Base-by-base conservation (phyloP, 2,329 filamentous ascomycete species). In the Sclerotinia borealis region DNA sequence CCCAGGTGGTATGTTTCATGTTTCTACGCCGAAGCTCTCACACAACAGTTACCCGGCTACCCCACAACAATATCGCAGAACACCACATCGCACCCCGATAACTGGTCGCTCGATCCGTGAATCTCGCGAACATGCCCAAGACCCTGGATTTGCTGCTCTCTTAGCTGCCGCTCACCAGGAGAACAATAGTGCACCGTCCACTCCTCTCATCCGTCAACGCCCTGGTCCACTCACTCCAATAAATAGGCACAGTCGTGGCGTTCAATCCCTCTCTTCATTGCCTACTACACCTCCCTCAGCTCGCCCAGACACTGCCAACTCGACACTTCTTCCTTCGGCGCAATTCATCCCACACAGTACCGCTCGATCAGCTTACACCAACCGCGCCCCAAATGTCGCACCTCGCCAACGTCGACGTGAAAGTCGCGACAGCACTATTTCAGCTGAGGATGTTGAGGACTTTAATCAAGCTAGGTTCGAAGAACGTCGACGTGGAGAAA, bases 381-480 rank as follows among this genome's bases (percentile, higher is more conserved):
- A 41, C 64, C 64, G 10, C 63, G 69, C 41, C 34, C 66, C 10
- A 52, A 59, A 48, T 56, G 13, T 68, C 70, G 69, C 69, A 65
- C 63, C 45, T 76, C 62, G 84, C 84, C 75, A 92, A 29, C 78
- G 79, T 55, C 81, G 84, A 43, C 84, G 85, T 59, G 86, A 87
- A 75, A 92, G 91, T 75, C 86, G 91, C 65, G 92, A 96, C 75
- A 93, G 90, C 77, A 96, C 91, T 1, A 92, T 95, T 55, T 95
- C 91, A 1, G 88, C 85, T 25, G 83, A 82, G 1, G 83, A 85
- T 49, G 73, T 74, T 9, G 80, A 82, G 25, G 83, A 85, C 69
- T 76, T 85, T 29, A 81, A 81, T 0, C 78, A 83, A 5, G 80
- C 83, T 64, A 82, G 82, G 0, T 68, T 66, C 63, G 65, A 64